Conservation (phyloP, 768 basidiomycete genomes). For the Mycena albidolilacea region DNA sequence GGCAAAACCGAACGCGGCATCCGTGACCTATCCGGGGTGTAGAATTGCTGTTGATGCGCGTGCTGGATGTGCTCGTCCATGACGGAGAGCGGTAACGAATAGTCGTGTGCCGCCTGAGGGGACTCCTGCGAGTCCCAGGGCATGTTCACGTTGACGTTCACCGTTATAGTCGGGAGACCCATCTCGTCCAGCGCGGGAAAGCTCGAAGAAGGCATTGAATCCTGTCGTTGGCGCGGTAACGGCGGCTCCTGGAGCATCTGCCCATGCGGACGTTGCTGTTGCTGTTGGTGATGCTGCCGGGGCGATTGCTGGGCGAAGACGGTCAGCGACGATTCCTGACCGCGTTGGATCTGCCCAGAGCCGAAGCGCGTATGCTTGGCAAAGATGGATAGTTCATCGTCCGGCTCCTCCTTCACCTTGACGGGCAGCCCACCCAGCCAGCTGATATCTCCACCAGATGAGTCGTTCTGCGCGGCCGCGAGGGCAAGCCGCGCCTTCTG, state of each 20-base stretch:
- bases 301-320: constrained; percentile 27
- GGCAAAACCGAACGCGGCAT: constrained; percentile 12
- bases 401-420: constrained; percentile 61
- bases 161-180: constrained; percentile 15
- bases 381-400: constrained; percentile 80
- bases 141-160: constrained; percentile 34
- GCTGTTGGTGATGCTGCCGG: constrained; percentile 15
- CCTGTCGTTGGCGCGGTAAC: constrained; percentile 36
- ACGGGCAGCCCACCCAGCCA: constrained; percentile 44
- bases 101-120: constrained; percentile 32
- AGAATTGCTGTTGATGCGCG: constrained; percentile 20
- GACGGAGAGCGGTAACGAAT: not conserved
- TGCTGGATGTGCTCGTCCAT: constrained; percentile 30
- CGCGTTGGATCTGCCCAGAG: constrained; percentile 56
- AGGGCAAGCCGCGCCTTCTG: constrained; percentile 79
- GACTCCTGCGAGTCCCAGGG: constrained; percentile 32
- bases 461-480: constrained; percentile 57
- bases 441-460: constrained; percentile 50
- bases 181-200: constrained; percentile 21
- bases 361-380: constrained; percentile 78
- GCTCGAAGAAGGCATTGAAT: constrained; percentile 35
- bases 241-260: constrained; percentile 37
- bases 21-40: constrained; percentile 9
- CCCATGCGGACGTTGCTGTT: constrained; percentile 38
- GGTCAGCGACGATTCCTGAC: not conserved